Percentiles rank a stretch among this genome's conserved stretches.
phyloP scores from a whole-genome alignment of 805 yeast species.

The Candida ficus region DNA sequence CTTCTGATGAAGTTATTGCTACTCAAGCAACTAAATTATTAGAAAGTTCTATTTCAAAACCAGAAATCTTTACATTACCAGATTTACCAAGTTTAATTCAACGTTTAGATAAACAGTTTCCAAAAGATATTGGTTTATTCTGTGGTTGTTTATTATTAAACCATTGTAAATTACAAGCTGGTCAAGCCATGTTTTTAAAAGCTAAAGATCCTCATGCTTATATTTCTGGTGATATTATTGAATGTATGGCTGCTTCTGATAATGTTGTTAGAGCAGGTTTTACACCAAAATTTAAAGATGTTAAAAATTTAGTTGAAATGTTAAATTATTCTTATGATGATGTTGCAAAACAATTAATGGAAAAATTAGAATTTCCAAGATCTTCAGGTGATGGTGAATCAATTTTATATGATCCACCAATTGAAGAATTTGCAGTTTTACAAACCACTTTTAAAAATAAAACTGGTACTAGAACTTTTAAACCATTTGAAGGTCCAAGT shows the following conservation, averaged over 20 bases:
- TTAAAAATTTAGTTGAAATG: slow-evolving; percentile 81
- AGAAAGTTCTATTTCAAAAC: slow-evolving; percentile 52
- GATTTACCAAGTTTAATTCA: slow-evolving; percentile 68
- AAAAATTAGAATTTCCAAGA: slow-evolving; percentile 42
- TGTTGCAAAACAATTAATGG: slow-evolving; percentile 91
- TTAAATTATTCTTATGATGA: slow-evolving; percentile 85
- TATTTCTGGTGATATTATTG: slow-evolving; percentile 94
- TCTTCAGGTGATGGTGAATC: slow-evolving; percentile 64
- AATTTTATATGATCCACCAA: slow-evolving; percentile 87
- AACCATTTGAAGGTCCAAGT: slow-evolving; percentile 79
- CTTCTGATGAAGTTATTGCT: slow-evolving; percentile 55
- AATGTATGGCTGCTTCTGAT: slow-evolving; percentile 99
- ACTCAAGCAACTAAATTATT: slow-evolving; percentile 62
- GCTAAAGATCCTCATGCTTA: slow-evolving; percentile 99
- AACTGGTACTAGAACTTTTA: slow-evolving; percentile 49
- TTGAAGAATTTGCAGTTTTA: slow-evolving; percentile 92
- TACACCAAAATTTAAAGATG: slow-evolving; percentile 99
- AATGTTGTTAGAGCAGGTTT: slow-evolving; percentile 98
- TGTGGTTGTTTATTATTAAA: slow-evolving; percentile 93
- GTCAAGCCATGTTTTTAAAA: slow-evolving; percentile 94
- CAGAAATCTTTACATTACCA: slow-evolving; percentile 46
- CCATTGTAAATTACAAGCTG: slow-evolving; percentile 75
- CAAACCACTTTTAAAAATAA: slow-evolving; percentile 60
- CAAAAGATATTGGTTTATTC: slow-evolving; percentile 89
- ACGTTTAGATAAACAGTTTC: slow-evolving; percentile 82